Conservation (phyloP, 495 filamentous ascomycete genomes). For the Achaetomiella virescens region DNA sequence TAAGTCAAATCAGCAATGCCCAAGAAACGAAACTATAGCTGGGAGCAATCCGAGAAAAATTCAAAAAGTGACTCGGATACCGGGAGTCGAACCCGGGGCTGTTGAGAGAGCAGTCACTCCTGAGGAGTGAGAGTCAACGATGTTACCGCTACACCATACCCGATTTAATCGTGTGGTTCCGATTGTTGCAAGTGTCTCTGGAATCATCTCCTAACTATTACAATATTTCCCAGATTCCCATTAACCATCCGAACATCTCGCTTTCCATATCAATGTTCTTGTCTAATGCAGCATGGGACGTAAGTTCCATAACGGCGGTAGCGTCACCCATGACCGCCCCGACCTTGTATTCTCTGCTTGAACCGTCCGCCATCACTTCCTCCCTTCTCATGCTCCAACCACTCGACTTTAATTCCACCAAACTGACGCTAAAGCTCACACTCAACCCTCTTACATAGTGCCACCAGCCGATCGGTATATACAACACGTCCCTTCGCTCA, state of each 20-base stretch:
- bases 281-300: too few relatives aligned
- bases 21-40: neutral
- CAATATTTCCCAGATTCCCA: too few relatives aligned
- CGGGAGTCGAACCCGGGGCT: conserved; percentile 16
- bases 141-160: conserved; percentile 20
- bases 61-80: conserved; percentile 14
- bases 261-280: too few relatives aligned
- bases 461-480: conserved; percentile 97
- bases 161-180: conserved; percentile 13
- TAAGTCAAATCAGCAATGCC: neutral
- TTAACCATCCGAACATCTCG: too few relatives aligned
- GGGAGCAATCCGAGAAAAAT: neutral
- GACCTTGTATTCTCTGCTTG: too few relatives aligned
- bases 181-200: conserved; percentile 5
- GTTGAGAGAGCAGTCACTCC: conserved; percentile 15
- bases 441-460: conserved; percentile 88
- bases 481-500: conserved; percentile 80
- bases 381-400: too few relatives aligned
- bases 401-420: conserved; percentile 71
- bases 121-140: conserved; percentile 17
- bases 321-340: too few relatives aligned
- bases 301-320: too few relatives aligned
- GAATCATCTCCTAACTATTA: too few relatives aligned
- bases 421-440: conserved; percentile 90
- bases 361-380: too few relatives aligned